phyloP scores from a whole-genome alignment of 768 basidiomycete genomes.

The Royoungia palumana region DNA sequence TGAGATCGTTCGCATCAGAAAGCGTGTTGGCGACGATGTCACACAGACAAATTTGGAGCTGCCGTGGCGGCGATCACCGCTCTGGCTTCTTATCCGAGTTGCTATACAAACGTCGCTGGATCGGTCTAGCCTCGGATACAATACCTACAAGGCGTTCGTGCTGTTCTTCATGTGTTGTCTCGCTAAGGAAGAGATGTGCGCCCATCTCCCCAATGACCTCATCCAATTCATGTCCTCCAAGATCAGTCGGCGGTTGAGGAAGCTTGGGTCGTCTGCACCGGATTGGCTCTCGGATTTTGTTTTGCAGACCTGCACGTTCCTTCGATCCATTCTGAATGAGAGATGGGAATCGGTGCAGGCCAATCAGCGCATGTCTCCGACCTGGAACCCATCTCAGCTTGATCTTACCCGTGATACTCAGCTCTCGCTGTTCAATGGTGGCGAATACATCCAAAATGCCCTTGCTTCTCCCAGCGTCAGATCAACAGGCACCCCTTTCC shows the following conservation, averaged over 20 bases:
- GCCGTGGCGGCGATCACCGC: slow-evolving; percentile 37
- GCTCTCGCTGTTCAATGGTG: slow-evolving; percentile 32
- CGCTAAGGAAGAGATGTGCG: slow-evolving; percentile 18
- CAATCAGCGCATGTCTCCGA: slow-evolving; percentile 20
- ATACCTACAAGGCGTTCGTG: slow-evolving; percentile 48
- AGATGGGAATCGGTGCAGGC: slow-evolving; percentile 35
- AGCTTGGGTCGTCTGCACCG: slow-evolving; percentile 23
- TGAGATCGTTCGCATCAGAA: slow-evolving; percentile 23
- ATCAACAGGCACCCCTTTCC: slow-evolving; percentile 6
- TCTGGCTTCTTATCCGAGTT: slow-evolving; percentile 37
- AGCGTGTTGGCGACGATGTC: slow-evolving; percentile 34
- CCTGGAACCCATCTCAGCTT: slow-evolving; percentile 30
- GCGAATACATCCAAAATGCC: slow-evolving; percentile 25
- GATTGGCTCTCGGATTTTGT: slow-evolving; percentile 37
- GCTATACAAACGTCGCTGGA: slow-evolving; percentile 32
- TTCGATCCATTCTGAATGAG: slow-evolving; percentile 23
- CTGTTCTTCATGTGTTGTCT: slow-evolving; percentile 35
- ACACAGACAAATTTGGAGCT: slow-evolving; percentile 10
- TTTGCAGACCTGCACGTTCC: slow-evolving; percentile 29
- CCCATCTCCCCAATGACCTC: slow-evolving; percentile 21
- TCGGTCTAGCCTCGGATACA: slow-evolving; percentile 1
- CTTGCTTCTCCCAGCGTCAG: neutral
- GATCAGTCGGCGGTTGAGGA: slow-evolving; percentile 22
- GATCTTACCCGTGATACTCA: slow-evolving; percentile 29
- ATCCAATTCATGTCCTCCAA: slow-evolving; percentile 30